A percentile compares a stretch with the other conserved stretches of the same genome.
These are phyloP conservation scores for Psophocarpus tetragonolobus DNA, from an alignment of 306 rosid species.

Conservation along the genomic window DNA sequence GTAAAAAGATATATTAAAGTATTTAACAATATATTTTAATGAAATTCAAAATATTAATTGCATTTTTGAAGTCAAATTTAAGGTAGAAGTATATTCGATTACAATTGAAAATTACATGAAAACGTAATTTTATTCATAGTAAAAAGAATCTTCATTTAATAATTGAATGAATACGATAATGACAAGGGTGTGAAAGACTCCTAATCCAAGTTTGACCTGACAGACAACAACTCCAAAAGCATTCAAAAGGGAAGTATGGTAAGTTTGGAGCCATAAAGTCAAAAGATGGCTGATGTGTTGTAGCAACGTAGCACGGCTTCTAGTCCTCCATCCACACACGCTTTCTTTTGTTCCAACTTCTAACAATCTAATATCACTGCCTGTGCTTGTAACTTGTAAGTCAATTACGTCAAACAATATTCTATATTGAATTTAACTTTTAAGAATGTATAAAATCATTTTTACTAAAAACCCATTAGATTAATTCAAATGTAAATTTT, in stretches of 20 bases:
- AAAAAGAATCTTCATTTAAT: too few species aligned
- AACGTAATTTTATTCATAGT: too few species aligned
- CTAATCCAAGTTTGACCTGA: constrained; percentile 29
- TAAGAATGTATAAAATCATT: background rate
- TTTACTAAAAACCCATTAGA: background rate
- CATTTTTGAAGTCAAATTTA: too few species aligned
- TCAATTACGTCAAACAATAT: too few species aligned
- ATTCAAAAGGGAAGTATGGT: constrained; percentile 11
- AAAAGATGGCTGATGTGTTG: too few species aligned
- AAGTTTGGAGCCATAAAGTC: constrained; percentile 31
- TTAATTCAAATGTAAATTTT: too few species aligned
- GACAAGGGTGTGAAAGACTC: constrained; percentile 49
- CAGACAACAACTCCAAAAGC: constrained; percentile 30
- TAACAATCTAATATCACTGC: background rate
- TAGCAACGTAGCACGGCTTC: background rate
- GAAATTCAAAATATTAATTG: too few species aligned
- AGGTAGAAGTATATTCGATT: too few species aligned
- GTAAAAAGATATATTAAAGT: too few species aligned
- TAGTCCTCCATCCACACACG: background rate
- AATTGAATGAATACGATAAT: too few species aligned
- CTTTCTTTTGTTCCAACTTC: background rate
- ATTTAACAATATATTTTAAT: too few species aligned
- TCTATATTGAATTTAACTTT: background rate
- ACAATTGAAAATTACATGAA: too few species aligned
- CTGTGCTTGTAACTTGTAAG: background rate